phyloP scores from a whole-genome alignment of 768 basidiomycete species.

The Tulasnella sp. region DNA sequence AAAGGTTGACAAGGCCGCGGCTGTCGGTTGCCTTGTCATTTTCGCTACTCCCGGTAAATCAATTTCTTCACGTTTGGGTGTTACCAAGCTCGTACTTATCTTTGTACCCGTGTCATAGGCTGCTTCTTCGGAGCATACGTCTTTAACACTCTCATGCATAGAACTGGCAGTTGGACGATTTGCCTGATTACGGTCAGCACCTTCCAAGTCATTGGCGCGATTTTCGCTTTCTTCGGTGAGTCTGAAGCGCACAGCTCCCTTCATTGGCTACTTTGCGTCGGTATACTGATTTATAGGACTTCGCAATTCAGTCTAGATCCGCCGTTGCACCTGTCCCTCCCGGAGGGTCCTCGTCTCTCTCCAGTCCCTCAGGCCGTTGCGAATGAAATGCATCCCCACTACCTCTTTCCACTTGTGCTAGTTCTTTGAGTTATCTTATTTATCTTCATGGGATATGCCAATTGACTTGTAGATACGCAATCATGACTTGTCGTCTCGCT shows the following conservation, averaged over 20 bases:
- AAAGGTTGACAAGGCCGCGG: constrained; percentile 8
- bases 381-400: neutral
- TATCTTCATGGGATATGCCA: neutral
- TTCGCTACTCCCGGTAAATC: neutral
- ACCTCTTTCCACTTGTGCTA: neutral
- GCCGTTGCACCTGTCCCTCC: neutral
- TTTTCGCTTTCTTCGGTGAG: neutral
- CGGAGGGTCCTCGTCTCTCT: neutral
- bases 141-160: constrained; percentile 8
- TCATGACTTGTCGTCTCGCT: neutral
- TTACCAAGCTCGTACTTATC: too few relatives aligned
- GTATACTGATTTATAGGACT: neutral
- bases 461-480: neutral
- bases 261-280: neutral
- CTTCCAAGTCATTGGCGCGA: neutral
- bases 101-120: neutral
- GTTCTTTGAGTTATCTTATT: neutral
- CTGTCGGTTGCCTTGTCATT: neutral
- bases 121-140: constrained; percentile 22
- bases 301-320: neutral
- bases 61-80: too few relatives aligned
- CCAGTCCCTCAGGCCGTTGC: neutral
- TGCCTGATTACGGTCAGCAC: neutral
- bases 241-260: neutral
- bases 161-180: neutral